Evolutionary conservation across 257 asterid species (phyloP), one percentile per base, ranked within the genome.

Genomic region (Solanum lignicaule): DNA sequence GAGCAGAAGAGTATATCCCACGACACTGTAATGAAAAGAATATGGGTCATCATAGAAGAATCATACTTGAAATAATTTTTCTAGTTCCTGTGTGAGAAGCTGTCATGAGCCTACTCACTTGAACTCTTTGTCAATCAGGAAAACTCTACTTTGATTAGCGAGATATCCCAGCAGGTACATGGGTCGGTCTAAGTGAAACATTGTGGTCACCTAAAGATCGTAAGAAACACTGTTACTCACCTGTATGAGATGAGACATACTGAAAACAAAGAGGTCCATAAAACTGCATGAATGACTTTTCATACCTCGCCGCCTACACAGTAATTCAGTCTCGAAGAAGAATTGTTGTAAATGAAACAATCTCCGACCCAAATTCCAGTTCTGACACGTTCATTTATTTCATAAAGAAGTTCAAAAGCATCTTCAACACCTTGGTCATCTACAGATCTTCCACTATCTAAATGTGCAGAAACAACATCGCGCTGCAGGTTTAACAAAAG

Each of bases 281-380:
- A 13, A 58, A 62, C 62, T 83, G 38, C 15, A 39, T 25, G 43
- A 38, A 13, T n/a, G 84, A 41, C 52, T 25, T 31, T 14, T 62
- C 88, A 88, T 94, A 96, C 99, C 98, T 96, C 99, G 84, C 98
- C 99, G 73, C 99, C 99, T 3, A 97, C 99, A 27, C 99, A 97
- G 88, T 97, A 97, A 91, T 97, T 97, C 78, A 97, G 98, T 88
- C 98, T 96, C 99, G 98, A 97, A 71, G 99, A 94, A 86, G 99
- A 92, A 90, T 96, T 97, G 87, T 89, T 97, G 93, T 97, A 97
- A 88, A 97, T 97, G 89, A 97, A 97, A 90, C 99, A 97, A 90
- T 97, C 99, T 86, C 99, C 99, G 75, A 97, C 99, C 99, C 99
- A 97, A 72, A 96, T 72, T 87, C 99, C 99, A 92, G 99, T 96